Evolutionary conservation across 768 basidiomycete genomes (phyloP).

Genomic region (Serendipita sp.): DNA sequence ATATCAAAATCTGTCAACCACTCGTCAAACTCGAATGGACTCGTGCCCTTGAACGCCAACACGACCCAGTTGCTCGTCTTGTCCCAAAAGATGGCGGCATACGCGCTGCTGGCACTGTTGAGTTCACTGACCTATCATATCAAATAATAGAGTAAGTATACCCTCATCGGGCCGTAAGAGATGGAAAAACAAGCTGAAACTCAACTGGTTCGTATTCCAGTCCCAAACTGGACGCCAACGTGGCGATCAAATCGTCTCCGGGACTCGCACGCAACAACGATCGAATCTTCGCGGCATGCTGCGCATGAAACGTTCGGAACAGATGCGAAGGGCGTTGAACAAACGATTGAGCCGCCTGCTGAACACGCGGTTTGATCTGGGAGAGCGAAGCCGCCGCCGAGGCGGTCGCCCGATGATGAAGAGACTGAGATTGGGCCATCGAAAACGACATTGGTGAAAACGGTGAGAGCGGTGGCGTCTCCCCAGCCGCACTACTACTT

Average conservation of each 20-base stretch:
- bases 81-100: constrained; percentile 16
- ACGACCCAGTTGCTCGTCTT: constrained; percentile 14
- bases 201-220: constrained; percentile 12
- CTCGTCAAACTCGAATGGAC: constrained; percentile 15
- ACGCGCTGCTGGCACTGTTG: constrained; percentile 12
- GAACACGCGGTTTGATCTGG: too few species aligned
- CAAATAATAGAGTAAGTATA: too few species aligned
- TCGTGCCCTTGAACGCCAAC: constrained; percentile 15
- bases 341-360: too few species aligned
- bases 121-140: constrained; percentile 10
- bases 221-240: constrained; percentile 10
- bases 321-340: not conserved
- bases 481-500: not conserved
- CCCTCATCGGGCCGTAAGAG: too few species aligned
- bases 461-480: not conserved
- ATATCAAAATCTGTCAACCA: constrained; percentile 16
- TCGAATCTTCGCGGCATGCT: constrained; percentile 11
- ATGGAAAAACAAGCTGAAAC: too few species aligned
- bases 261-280: constrained; percentile 11
- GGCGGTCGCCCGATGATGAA: not conserved
- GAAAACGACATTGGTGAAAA: not conserved
- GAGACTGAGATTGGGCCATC: not conserved
- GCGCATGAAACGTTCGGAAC: constrained; percentile 9
- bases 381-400: too few species aligned
- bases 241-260: constrained; percentile 12